phyloP scores from a whole-genome alignment of 768 basidiomycete species.

The Mycena rebaudengoi region DNA sequence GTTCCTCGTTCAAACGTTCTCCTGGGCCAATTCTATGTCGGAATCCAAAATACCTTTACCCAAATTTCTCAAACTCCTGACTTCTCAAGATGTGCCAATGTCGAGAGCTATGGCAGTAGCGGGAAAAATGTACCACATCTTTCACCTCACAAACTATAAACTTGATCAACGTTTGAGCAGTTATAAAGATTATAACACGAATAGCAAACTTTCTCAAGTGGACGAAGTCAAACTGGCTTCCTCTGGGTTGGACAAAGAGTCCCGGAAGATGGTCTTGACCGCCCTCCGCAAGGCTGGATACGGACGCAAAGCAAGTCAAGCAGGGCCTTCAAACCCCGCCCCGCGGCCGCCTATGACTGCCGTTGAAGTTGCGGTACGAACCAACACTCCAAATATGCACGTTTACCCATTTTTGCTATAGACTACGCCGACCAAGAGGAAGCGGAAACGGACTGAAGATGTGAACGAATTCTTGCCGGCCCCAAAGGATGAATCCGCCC shows the following conservation, averaged over 20 bases:
- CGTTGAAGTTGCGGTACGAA: conserved; percentile 22
- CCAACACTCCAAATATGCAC: neutral
- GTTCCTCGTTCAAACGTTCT: no score
- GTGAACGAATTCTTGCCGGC: conserved; percentile 68
- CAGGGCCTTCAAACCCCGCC: conserved; percentile 25
- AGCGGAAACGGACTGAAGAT: conserved; percentile 60
- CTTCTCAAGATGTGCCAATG: conserved; percentile 62
- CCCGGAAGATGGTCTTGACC: conserved; percentile 64
- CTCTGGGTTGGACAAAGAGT: conserved; percentile 71
- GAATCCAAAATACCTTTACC: conserved; percentile 66
- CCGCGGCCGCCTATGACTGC: conserved; percentile 19
- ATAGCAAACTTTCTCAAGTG: conserved; percentile 61
- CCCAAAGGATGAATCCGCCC: conserved; percentile 58
- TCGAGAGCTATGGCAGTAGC: conserved; percentile 75
- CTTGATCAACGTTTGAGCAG: conserved; percentile 48
- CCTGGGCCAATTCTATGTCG: no score
- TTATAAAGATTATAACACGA: conserved; percentile 76
- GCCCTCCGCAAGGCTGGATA: conserved; percentile 76
- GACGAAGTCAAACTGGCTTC: conserved; percentile 66
- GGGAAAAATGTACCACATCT: conserved; percentile 65
- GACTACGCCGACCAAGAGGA: conserved; percentile 59
- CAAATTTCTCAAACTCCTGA: conserved; percentile 72
- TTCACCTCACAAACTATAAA: neutral
- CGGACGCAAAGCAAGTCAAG: conserved; percentile 39
- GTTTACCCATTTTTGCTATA: conserved; percentile 26